A percentile compares a stretch with the other conserved stretches of the same genome.
Conservation (phyloP, 1,284 basidiomycete species). For the Trametes hirsuta region DNA sequence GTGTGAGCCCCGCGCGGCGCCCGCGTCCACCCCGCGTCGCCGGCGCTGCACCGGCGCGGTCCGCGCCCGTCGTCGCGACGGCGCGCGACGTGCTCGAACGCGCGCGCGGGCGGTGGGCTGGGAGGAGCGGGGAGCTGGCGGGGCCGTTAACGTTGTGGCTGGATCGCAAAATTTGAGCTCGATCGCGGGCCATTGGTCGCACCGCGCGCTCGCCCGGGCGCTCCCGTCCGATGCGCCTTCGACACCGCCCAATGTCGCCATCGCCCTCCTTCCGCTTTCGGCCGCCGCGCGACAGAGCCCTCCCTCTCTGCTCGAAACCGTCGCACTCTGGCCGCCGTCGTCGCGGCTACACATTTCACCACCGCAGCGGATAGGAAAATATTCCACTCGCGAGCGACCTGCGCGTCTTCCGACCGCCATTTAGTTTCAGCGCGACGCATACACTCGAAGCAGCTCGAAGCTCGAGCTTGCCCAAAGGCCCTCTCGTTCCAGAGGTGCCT, state of each 20-base stretch:
- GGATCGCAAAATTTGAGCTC: slow-evolving; percentile 1
- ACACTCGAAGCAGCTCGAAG: neutral
- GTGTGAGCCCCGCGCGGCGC: neutral
- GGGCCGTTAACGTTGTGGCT: slow-evolving; percentile 9
- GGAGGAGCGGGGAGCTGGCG: neutral
- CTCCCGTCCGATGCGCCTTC: slow-evolving; percentile 1
- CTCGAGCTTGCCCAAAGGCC: neutral
- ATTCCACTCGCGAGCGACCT: neutral
- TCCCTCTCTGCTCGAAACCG: neutral
- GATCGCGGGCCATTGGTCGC: slow-evolving; percentile 8
- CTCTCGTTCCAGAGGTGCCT: slow-evolving; percentile 3
- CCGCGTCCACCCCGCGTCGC: too few species aligned
- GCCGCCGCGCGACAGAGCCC: neutral
- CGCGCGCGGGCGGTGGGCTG: neutral
- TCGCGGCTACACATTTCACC: neutral
- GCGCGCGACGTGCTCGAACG: neutral
- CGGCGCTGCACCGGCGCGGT: neutral
- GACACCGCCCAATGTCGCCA: neutral
- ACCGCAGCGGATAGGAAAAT: slow-evolving; percentile 4
- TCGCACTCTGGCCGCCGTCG: neutral
- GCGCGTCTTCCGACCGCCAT: neutral
- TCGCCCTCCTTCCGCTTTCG: neutral
- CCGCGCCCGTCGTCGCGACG: neutral
- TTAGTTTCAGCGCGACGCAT: neutral
- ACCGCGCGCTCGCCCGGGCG: neutral